Evolutionary conservation across 2,329 filamentous ascomycete species (phyloP).

Genomic region (Drechmeria coniospora): DNA sequence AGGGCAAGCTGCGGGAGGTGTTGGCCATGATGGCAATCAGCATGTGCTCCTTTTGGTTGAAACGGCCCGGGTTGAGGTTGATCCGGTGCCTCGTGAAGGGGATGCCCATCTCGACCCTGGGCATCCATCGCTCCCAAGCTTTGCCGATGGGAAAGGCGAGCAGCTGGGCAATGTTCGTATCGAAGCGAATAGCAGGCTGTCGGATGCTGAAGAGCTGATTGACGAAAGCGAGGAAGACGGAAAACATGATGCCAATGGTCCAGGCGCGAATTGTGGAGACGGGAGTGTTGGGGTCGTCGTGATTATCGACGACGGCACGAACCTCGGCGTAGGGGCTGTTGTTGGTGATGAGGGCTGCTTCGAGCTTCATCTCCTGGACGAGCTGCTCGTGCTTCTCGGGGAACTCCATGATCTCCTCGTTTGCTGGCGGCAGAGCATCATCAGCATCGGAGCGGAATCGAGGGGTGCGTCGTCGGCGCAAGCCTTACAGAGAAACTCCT

Average conservation of each 20-base stretch:
- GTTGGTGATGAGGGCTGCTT: conserved; percentile 34
- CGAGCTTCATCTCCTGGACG: conserved; percentile 36
- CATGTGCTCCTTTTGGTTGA: conserved; percentile 41
- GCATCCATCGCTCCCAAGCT: conserved; percentile 26
- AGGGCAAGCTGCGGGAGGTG: conserved; percentile 27
- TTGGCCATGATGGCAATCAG: conserved; percentile 42
- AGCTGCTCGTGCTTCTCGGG: conserved; percentile 22
- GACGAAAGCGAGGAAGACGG: conserved; percentile 27
- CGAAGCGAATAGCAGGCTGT: conserved; percentile 32
- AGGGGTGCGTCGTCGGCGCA: not conserved
- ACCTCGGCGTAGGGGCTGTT: conserved; percentile 42
- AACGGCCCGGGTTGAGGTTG: conserved; percentile 33
- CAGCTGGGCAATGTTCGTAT: conserved; percentile 37
- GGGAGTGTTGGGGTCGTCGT: conserved; percentile 32
- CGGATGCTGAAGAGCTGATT: conserved; percentile 42
- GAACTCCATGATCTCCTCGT: conserved; percentile 16
- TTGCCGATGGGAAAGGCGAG: conserved; percentile 34
- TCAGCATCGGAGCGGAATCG: too few relatives aligned
- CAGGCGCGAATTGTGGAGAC: conserved; percentile 36
- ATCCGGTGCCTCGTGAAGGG: conserved; percentile 15
- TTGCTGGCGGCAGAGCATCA: conserved; percentile 6
- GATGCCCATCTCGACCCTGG: conserved; percentile 23
- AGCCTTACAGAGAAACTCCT: conserved; percentile 18
- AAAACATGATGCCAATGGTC: conserved; percentile 32
- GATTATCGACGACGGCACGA: conserved; percentile 37